Base-by-base conservation (phyloP, 2,329 filamentous ascomycete species). In the Metarhizium humberi region DNA sequence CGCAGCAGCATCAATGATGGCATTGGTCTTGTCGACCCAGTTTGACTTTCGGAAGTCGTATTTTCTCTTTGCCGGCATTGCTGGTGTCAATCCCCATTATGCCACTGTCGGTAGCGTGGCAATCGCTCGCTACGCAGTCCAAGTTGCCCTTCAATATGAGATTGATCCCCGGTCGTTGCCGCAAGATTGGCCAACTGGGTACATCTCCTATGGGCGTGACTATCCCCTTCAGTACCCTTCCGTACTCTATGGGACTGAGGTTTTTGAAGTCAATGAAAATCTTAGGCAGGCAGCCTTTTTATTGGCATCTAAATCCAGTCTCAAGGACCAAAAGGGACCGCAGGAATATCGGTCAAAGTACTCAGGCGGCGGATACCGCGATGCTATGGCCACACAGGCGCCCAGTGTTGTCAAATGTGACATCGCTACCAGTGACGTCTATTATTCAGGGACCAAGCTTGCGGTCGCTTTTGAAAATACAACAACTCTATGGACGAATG, bases 131-230 rank as follows among this genome's bases (percentile, higher is more conserved):
- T 92, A 84, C 64, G 81, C 86, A 0, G 78, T 91, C 5, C 88
- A 91, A 65, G 86, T 90, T 3, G 86, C 84, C 0, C 73, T 90
- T 53, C 87, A 91, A 67, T 88, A 90, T 60, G 87, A 91, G 68
- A 81, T 91, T 58, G 87, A 90, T 61, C 72, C 80, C 1, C 79
- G 87, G 38, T 86, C 89, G 58, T 79, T 88, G 38, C 84, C 86
- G 0, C 64, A 65, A 2, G 84, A 84, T 66, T 89, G 78, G 69
- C 72, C 77, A 1, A 87, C 85, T 0, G 86, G 86, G 5, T 90
- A 90, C 66, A 75, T 90, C 34, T 79, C 85, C 1, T 84, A 82
- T 62, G 87, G 85, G 16, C 74, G 77, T 25, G 66, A 74, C 29
- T 61, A 65, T 6, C 83, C 86, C 0, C 68, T 76, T 48, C 67